Evolutionary conservation across 2,329 filamentous ascomycete species (phyloP).

Genomic region (Drechslerella dactyloides): DNA sequence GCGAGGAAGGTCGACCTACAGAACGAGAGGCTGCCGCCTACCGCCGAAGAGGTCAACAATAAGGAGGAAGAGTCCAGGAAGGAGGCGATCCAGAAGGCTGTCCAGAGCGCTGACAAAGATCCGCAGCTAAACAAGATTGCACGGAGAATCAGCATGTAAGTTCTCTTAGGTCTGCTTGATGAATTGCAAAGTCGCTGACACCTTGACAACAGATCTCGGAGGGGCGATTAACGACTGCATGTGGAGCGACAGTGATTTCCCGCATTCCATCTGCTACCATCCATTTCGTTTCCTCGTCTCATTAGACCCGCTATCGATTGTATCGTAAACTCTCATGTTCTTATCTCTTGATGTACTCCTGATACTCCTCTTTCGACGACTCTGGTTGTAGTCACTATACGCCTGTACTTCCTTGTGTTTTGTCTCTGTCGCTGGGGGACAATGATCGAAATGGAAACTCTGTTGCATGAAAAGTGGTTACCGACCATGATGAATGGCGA

Average conservation of each 20-base stretch:
- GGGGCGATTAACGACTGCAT: conserved; percentile 33
- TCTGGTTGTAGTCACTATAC: background rate
- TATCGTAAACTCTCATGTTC: background rate
- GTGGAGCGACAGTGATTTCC: background rate
- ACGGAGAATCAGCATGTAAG: conserved; percentile 94
- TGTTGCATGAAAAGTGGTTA: background rate
- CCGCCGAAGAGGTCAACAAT: conserved; percentile 85
- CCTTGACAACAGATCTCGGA: conserved; percentile 33
- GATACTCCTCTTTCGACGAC: background rate
- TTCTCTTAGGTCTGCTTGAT: background rate
- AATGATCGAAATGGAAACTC: background rate
- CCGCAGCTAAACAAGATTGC: conserved; percentile 83
- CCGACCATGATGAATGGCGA: no score
- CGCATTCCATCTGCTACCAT: background rate
- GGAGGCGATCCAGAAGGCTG: conserved; percentile 83
- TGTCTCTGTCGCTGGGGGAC: background rate
- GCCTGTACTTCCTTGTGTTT: background rate
- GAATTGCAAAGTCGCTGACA: conserved; percentile 4
- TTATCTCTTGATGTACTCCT: background rate
- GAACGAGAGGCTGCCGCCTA: conserved; percentile 92
- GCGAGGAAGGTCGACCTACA: conserved; percentile 95
- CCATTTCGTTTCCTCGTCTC: conserved; percentile 3
- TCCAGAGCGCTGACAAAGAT: conserved; percentile 89
- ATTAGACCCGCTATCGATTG: conserved; percentile 4
- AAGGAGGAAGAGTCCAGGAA: conserved; percentile 81